Evolutionary conservation across 192 early-diverging fungal species (phyloP).

Genomic region (Linnemannia hyalina): DNA sequence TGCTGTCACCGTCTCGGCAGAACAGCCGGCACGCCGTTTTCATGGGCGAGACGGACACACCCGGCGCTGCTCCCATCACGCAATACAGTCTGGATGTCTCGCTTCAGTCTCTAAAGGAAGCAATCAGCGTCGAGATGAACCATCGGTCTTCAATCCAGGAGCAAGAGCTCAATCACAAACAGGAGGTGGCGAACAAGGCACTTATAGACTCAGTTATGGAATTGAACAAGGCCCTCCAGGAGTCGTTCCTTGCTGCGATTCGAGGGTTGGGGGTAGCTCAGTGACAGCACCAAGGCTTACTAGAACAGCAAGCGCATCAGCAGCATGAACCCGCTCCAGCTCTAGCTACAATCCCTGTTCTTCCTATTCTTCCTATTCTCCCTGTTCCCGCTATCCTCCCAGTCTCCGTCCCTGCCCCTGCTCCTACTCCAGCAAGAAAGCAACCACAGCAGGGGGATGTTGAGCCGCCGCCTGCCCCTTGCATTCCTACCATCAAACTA

Average conservation of each 20-base stretch:
- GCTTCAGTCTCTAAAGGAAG: neutral
- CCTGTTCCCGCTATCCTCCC: neutral
- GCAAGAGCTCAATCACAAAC: neutral
- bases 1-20: conserved; percentile 7
- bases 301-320: neutral
- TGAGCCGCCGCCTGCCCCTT: neutral
- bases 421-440: neutral
- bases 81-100: neutral
- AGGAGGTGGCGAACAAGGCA: neutral
- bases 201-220: neutral
- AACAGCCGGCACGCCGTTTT: neutral
- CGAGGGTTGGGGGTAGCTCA: neutral
- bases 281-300: neutral
- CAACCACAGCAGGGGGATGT: neutral
- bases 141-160: neutral
- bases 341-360: neutral
- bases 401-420: neutral
- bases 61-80: neutral
- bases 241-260: neutral
- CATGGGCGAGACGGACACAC: neutral
- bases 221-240: neutral
- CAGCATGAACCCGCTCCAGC: neutral
- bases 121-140: neutral
- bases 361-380: no score
- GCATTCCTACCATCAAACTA: neutral